phyloP scores from a whole-genome alignment of 805 yeast species.

The Candida sonorensis region DNA sequence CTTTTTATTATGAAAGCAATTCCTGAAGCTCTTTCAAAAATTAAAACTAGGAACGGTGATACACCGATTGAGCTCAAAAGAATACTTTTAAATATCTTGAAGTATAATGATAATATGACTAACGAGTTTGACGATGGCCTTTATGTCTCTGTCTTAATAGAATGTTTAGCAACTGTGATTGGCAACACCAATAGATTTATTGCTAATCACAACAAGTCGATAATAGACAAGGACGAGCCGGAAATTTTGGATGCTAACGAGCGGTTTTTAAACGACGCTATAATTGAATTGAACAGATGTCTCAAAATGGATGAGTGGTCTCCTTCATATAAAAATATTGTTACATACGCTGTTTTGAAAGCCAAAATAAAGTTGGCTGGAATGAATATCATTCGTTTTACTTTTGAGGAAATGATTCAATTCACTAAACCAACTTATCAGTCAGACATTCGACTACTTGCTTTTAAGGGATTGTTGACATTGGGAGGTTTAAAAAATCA shows the following conservation, averaged over 20 bases:
- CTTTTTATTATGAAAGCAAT: constrained; percentile 69
- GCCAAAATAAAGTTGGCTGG: constrained; percentile 56
- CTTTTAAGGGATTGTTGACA: constrained; percentile 61
- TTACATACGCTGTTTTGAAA: constrained; percentile 49
- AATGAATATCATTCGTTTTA: constrained; percentile 43
- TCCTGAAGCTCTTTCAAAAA: constrained; percentile 50
- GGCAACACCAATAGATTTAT: constrained; percentile 19
- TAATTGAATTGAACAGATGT: constrained; percentile 66
- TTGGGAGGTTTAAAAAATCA: constrained; percentile 74
- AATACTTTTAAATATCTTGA: constrained; percentile 62
- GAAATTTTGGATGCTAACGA: constrained; percentile 22
- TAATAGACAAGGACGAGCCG: constrained; percentile 7
- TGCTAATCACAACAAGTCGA: constrained; percentile 16
- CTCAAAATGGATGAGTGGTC: constrained; percentile 81
- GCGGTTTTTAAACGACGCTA: constrained; percentile 38
- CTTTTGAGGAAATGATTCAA: constrained; percentile 48
- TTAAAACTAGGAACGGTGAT: constrained; percentile 57
- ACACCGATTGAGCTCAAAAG: constrained; percentile 49
- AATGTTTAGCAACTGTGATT: constrained; percentile 37
- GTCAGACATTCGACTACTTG: constrained; percentile 52
- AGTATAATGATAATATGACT: constrained; percentile 79
- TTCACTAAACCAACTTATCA: constrained; percentile 42
- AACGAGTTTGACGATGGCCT: constrained; percentile 70
- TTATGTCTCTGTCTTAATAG: constrained; percentile 55
- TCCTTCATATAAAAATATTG: constrained; percentile 58